These are phyloP conservation scores for Saccharomyces hybrid DNA, from an alignment of 1,139 yeast species.

Conservation along the genomic window DNA sequence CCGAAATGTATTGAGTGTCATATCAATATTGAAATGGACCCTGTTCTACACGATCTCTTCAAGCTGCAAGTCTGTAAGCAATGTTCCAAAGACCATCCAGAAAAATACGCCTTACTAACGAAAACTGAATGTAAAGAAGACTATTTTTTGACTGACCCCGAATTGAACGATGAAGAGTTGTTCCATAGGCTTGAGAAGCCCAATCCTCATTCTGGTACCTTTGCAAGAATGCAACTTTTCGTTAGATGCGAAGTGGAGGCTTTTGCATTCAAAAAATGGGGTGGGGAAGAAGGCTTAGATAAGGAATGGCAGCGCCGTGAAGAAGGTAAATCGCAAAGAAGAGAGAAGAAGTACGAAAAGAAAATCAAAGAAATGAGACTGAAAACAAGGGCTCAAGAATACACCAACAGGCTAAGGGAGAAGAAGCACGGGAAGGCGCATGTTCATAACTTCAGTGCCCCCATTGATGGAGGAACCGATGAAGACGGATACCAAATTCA, in stretches of 20 bases:
- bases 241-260: constrained; percentile 86
- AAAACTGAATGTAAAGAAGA: constrained; percentile 95
- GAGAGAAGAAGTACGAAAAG: constrained; percentile 71
- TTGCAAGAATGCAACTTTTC: constrained; percentile 87
- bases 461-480: constrained; percentile 36
- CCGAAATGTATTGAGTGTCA: constrained; percentile 80
- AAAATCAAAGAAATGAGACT: constrained; percentile 80
- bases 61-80: constrained; percentile 67
- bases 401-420: constrained; percentile 59
- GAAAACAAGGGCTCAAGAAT: constrained; percentile 87
- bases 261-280: constrained; percentile 93
- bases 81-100: constrained; percentile 68
- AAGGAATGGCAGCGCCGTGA: constrained; percentile 88
- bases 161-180: constrained; percentile 59
- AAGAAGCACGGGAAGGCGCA: constrained; percentile 50
- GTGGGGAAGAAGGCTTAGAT: constrained; percentile 79
- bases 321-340: constrained; percentile 57
- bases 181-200: constrained; percentile 81
- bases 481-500: constrained; percentile 42
- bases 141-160: constrained; percentile 88
- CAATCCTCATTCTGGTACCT: constrained; percentile 86
- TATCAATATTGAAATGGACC: constrained; percentile 68
- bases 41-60: constrained; percentile 60
- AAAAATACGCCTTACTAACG: constrained; percentile 82
- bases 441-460: constrained; percentile 71